phyloP scores from a whole-genome alignment of 768 basidiomycete genomes.

The Hemileccinum impolitum region DNA sequence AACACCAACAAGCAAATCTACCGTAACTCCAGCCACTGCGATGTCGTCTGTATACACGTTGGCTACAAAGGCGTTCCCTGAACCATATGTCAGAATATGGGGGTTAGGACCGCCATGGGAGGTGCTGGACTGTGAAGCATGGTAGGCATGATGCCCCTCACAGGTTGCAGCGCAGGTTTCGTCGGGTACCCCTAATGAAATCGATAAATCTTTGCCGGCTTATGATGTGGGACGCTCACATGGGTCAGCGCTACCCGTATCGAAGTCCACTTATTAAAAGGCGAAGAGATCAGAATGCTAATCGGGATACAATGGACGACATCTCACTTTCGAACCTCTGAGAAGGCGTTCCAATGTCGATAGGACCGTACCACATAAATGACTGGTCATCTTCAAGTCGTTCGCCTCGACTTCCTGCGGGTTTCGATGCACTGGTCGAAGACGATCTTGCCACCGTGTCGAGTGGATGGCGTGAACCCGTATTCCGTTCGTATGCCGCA shows the following conservation, averaged over 20 bases:
- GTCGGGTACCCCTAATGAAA: conserved; percentile 32
- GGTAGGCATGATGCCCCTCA: conserved; percentile 26
- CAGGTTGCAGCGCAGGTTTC: conserved; percentile 23
- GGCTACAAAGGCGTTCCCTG: conserved; percentile 32
- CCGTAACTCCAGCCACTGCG: conserved; percentile 30
- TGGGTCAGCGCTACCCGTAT: conserved; percentile 50
- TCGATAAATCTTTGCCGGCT: background rate
- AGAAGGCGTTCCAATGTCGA: conserved; percentile 46
- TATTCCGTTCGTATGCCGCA: conserved; percentile 40
- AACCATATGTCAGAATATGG: conserved; percentile 37
- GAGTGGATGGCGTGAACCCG: conserved; percentile 34
- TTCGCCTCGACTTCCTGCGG: conserved; percentile 15
- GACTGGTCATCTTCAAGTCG: conserved; percentile 29
- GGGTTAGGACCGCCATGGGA: conserved; percentile 9
- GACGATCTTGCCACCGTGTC: conserved; percentile 7
- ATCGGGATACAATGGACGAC: background rate
- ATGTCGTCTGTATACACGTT: conserved; percentile 36
- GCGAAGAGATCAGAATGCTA: background rate
- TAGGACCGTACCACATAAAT: conserved; percentile 38
- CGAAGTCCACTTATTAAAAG: conserved; percentile 39
- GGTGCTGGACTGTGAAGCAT: conserved; percentile 23
- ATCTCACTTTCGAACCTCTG: conserved; percentile 35
- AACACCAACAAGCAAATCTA: conserved; percentile 9
- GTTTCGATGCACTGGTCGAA: conserved; percentile 2
- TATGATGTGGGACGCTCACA: conserved; percentile 8